Conservation (phyloP, 257 asterid genomes). For the Scutellaria minor region DNA sequence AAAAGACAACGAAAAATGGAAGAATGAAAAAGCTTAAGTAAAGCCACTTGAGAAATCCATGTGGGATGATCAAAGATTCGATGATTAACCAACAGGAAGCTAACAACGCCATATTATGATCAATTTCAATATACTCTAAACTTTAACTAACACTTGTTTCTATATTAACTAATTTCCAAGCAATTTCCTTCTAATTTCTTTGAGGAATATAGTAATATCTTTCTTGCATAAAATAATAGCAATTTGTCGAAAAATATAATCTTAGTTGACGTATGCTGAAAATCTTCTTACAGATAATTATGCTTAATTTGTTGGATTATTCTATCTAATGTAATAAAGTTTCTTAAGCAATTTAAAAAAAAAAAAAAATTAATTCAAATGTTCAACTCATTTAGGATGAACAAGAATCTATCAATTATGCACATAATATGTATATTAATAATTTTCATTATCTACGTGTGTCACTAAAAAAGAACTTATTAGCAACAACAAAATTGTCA, state of each 20-base stretch:
- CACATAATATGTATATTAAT: no score
- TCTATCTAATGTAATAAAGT: constrained; percentile 15
- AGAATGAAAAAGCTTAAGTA: constrained; percentile 54
- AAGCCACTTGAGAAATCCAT: constrained; percentile 55
- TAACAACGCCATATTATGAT: constrained; percentile 43
- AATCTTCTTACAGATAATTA: neutral
- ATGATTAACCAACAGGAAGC: constrained; percentile 60
- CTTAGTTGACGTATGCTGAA: constrained; percentile 2
- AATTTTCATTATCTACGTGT: no score
- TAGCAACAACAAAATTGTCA: no score
- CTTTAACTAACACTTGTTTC: no score
- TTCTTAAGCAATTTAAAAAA: neutral
- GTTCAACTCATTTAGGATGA: no score
- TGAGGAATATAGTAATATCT: constrained; percentile 12
- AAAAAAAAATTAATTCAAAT: no score
- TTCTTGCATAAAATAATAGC: constrained; percentile 16
- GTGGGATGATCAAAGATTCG: constrained; percentile 52
- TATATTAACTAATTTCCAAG: constrained; percentile 18
- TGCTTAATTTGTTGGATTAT: neutral
- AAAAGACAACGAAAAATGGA: constrained; percentile 48
- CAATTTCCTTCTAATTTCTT: neutral
- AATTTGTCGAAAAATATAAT: neutral
- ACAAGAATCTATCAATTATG: no score
- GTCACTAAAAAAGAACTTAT: no score
- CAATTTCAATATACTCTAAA: no score